Percentiles rank a stretch among this genome's conserved stretches.
Evolutionary conservation across 2,329 filamentous ascomycete species (phyloP).

Genomic region (Fusarium heterosporum): DNA sequence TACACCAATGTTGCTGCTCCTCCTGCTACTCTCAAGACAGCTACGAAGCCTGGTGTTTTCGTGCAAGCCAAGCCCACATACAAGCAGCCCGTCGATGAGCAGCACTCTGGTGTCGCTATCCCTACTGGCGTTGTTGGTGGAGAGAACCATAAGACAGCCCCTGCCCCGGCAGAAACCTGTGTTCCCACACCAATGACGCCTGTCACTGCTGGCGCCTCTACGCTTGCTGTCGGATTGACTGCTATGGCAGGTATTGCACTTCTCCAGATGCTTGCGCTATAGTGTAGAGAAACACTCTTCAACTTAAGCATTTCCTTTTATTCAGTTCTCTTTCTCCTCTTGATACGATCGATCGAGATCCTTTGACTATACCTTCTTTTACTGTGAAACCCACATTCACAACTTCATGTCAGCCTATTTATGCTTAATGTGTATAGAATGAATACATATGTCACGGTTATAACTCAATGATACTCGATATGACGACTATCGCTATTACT

Average conservation of each 20-base stretch:
- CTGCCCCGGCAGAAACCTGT: conserved; percentile 20
- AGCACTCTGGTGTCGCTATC: conserved; percentile 34
- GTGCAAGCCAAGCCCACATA: conserved; percentile 30
- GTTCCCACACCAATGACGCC: conserved; percentile 48
- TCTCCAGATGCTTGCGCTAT: conserved; percentile 48
- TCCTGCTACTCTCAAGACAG: conserved; percentile 34
- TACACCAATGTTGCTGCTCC: conserved; percentile 29
- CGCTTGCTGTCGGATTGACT: conserved; percentile 43
- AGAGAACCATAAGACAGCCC: conserved; percentile 31
- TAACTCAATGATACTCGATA: conserved; percentile 9
- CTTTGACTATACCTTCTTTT: conserved; percentile 18
- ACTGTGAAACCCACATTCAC: conserved; percentile 16
- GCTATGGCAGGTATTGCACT: conserved; percentile 45
- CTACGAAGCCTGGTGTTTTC: conserved; percentile 35
- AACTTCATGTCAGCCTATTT: conserved; percentile 23
- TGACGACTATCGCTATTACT: conserved; percentile 1
- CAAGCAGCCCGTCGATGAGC: conserved; percentile 16
- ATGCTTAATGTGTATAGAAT: conserved; percentile 19
- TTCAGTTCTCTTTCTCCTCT: conserved; percentile 14
- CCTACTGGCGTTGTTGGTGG: conserved; percentile 46
- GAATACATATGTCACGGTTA: conserved; percentile 25
- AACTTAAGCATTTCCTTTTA: background rate
- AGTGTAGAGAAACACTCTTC: conserved; percentile 16
- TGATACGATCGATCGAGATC: conserved; percentile 7
- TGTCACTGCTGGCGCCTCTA: conserved; percentile 61